A percentile compares a stretch with the other conserved stretches of the same genome.
Evolutionary conservation across 2,329 filamentous ascomycete genomes (phyloP).

Genomic region (Penicillium sp.): DNA sequence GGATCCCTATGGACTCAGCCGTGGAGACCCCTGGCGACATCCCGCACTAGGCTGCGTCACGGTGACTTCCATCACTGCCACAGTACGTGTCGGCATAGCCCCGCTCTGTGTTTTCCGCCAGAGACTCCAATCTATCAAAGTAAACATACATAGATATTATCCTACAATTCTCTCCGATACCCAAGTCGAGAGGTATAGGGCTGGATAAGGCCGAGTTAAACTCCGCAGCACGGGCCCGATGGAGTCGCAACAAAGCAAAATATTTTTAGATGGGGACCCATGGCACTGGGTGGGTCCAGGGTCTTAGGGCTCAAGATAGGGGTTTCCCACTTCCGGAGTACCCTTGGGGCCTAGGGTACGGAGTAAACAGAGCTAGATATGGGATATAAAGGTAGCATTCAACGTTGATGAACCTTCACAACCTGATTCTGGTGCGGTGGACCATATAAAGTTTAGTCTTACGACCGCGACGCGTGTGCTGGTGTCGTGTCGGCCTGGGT

Average conservation of each 20-base stretch:
- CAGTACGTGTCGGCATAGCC: background rate
- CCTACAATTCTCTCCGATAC: background rate
- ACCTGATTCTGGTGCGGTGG: too few relatives aligned
- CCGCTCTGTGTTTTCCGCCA: background rate
- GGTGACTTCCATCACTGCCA: constrained; percentile 1
- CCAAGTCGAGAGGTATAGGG: background rate
- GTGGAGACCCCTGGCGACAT: constrained; percentile 21
- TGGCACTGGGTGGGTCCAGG: constrained; percentile 24
- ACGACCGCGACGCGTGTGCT: background rate
- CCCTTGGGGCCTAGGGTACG: too few relatives aligned
- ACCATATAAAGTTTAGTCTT: background rate
- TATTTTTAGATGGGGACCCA: constrained; percentile 19
- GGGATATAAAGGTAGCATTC: too few relatives aligned
- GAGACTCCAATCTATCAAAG: background rate
- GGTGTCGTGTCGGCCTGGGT: background rate
- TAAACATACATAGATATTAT: background rate
- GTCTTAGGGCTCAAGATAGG: constrained; percentile 16
- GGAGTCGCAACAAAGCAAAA: background rate
- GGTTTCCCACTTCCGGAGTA: background rate
- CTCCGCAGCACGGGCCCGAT: constrained; percentile 11
- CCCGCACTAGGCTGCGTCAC: background rate
- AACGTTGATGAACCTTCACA: too few relatives aligned
- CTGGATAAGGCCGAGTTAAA: constrained; percentile 1
- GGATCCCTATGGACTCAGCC: constrained; percentile 12
- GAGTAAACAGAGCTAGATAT: too few relatives aligned